Conservation (phyloP, 164 flowering plant genomes). For the Hamamelis virginiana region DNA sequence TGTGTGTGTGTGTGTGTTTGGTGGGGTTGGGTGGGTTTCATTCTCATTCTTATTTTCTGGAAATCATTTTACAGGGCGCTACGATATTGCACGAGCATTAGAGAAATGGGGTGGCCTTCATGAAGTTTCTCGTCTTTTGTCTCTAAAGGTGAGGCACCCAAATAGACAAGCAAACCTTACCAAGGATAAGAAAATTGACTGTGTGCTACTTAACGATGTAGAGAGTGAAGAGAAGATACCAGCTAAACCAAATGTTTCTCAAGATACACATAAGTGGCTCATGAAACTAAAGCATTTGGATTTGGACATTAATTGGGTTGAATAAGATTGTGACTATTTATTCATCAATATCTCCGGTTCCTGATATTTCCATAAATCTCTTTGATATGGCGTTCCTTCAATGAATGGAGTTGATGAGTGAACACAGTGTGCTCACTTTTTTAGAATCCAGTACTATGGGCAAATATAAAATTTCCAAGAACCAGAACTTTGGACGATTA, state of each 20-base stretch:
- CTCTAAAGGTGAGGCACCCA: conserved; percentile 73
- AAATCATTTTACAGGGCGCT: conserved; percentile 55
- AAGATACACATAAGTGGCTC: conserved; percentile 80
- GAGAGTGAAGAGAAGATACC: conserved; percentile 34
- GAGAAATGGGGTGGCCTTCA: conserved; percentile 99
- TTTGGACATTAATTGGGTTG: conserved; percentile 76
- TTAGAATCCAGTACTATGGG: too few relatives aligned
- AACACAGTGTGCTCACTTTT: too few relatives aligned
- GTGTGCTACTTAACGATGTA: conserved; percentile 10
- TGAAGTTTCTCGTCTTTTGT: conserved; percentile 84
- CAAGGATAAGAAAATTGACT: conserved; percentile 46
- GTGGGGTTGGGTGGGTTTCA: neutral
- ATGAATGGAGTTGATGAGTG: too few relatives aligned
- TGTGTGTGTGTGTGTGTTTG: too few relatives aligned
- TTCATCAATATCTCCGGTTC: neutral
- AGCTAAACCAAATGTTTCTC: conserved; percentile 48
- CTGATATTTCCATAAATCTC: too few relatives aligned
- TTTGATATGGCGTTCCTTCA: too few relatives aligned
- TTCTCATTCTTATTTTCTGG: neutral
- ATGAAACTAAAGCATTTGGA: conserved; percentile 60
- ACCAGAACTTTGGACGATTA: too few relatives aligned
- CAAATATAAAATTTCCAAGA: too few relatives aligned
- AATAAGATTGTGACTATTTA: conserved; percentile 25
- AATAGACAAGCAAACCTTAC: conserved; percentile 42
- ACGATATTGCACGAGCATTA: conserved; percentile 90